Conservation (phyloP, 129 eudicot genomes). For the Pulicaria dysenterica region DNA sequence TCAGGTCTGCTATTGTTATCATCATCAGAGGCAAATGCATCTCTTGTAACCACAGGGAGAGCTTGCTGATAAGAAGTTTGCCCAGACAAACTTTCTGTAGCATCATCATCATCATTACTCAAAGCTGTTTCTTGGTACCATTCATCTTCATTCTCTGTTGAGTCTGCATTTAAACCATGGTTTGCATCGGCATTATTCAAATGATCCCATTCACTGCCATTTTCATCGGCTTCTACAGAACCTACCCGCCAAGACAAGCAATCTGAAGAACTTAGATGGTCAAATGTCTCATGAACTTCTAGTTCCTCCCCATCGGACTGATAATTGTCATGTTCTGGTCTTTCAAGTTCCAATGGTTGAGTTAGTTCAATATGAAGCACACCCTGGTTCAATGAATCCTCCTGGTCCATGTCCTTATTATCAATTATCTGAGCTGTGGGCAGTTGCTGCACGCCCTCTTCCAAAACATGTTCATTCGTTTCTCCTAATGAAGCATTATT, state of each 20-base stretch:
- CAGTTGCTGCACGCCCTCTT: background rate
- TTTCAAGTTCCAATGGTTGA: slow-evolving; percentile 25
- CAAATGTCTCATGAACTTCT: slow-evolving; percentile 36
- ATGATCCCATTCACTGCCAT: background rate
- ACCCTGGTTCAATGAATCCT: background rate
- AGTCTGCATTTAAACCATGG: slow-evolving; percentile 25
- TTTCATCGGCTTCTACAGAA: slow-evolving; percentile 40
- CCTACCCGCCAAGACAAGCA: slow-evolving; percentile 39
- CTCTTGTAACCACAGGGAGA: slow-evolving; percentile 32
- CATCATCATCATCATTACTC: slow-evolving; percentile 38
- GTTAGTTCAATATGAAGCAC: slow-evolving; percentile 21
- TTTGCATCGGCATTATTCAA: slow-evolving; percentile 3
- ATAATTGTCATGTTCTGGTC: slow-evolving; percentile 19
- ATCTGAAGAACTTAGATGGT: slow-evolving; percentile 15
- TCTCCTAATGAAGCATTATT: slow-evolving; percentile 22
- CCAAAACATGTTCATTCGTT: slow-evolving; percentile 17
- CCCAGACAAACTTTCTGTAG: too few species aligned
- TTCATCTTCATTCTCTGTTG: slow-evolving; percentile 39
- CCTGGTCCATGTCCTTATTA: slow-evolving; percentile 9
- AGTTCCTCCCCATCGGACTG: slow-evolving; percentile 29
- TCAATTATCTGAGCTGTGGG: slow-evolving; percentile 11
- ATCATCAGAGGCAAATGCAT: slow-evolving; percentile 54
- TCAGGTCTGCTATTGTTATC: slow-evolving; percentile 54
- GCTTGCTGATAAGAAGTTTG: too few species aligned
- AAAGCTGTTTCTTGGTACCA: slow-evolving; percentile 35